phyloP scores from a whole-genome alignment of 129 eudicot genomes.

The Arctium lappa region DNA sequence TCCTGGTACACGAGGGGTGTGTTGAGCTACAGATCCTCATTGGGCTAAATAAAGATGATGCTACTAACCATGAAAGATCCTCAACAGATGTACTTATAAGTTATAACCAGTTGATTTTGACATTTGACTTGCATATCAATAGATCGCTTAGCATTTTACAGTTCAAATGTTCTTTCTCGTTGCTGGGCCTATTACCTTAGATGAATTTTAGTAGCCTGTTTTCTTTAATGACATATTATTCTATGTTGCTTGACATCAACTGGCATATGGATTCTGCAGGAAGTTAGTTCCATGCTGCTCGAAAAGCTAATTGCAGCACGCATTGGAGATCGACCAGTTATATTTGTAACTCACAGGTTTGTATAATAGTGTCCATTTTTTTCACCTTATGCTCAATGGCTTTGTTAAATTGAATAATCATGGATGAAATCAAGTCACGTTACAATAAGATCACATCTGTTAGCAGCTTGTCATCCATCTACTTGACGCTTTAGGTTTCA shows the following conservation, averaged over 20 bases:
- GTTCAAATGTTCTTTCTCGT: not conserved
- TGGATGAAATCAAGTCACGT: not conserved
- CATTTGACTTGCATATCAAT: not conserved
- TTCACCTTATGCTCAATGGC: not conserved
- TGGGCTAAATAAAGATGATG: not conserved
- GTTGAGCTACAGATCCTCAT: not conserved
- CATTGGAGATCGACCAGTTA: conserved; percentile 87
- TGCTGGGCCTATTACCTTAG: not conserved
- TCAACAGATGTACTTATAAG: too few species aligned
- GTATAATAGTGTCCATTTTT: not conserved
- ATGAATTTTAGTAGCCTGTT: not conserved
- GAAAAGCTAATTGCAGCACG: conserved; percentile 87
- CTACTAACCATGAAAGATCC: not conserved
- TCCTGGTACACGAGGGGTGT: too few species aligned
- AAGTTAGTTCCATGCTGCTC: conserved; percentile 91
- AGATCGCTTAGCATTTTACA: not conserved
- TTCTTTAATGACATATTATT: not conserved
- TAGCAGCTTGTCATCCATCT: not conserved
- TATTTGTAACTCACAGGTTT: conserved; percentile 95
- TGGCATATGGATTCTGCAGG: conserved; percentile 44
- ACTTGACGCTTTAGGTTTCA: not conserved
- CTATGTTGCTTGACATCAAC: not conserved
- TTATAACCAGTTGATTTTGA: too few species aligned
- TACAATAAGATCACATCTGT: conserved; percentile 4
- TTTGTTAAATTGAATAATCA: not conserved